Conservation (phyloP, 306 rosid species). For the Vigna radiata region DNA sequence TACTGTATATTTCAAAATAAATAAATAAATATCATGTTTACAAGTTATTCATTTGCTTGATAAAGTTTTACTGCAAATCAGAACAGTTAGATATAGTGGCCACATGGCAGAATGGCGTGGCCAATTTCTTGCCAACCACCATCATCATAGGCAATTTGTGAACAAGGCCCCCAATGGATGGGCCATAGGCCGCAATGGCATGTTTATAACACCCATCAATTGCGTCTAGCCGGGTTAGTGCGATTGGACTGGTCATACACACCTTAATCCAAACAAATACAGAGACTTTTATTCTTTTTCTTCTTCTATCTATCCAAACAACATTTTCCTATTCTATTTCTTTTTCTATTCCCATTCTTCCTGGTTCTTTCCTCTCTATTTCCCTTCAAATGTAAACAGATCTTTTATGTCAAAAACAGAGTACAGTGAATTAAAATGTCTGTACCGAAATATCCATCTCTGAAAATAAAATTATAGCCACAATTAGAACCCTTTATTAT, state of each 20-base stretch:
- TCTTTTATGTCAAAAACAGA: neutral
- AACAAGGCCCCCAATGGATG: neutral
- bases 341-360: neutral
- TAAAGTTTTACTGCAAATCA: too few relatives aligned
- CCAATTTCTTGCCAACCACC: neutral
- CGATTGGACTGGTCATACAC: neutral
- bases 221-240: neutral
- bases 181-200: neutral
- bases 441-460: conserved; percentile 19
- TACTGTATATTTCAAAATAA: too few relatives aligned
- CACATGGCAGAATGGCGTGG: neutral
- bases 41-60: too few relatives aligned
- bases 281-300: neutral
- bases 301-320: neutral
- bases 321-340: neutral
- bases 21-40: neutral
- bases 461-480: neutral
- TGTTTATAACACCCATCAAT: neutral
- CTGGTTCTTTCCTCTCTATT: neutral
- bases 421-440: neutral
- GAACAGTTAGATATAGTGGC: neutral
- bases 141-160: neutral
- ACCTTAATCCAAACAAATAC: neutral
- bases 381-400: neutral
- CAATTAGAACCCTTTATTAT: conserved; percentile 35